Base-by-base conservation (phyloP, 2,329 filamentous ascomycete species). In the Capronia coronata region DNA sequence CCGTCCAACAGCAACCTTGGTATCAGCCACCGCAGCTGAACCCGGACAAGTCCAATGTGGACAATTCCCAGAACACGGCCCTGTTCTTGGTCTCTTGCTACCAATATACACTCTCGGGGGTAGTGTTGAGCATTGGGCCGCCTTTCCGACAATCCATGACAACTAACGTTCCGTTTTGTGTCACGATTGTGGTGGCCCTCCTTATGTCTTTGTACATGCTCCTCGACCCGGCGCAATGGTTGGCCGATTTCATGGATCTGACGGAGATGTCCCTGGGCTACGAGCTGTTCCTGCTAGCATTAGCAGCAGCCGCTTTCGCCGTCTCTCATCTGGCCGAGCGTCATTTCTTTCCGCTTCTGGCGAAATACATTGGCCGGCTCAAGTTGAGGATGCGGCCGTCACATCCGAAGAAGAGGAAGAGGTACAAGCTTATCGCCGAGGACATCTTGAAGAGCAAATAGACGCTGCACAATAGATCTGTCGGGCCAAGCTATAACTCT, bases 1-100 rank as follows among this genome's bases (percentile, higher is more conserved):
- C 78, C 6, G 90, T 97, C 3, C 82, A 84, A 56, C 69, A 76
- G 54, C 89, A 96, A 69, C 71, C 82, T 4, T 98, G 91, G 89
- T 95, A 87, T 64, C 80, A 84, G 45, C 87, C 90, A 13, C 93
- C 93, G 0, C 75, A 82, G 48, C 65, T 94, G 21, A 79, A 89
- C 62, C 79, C 78, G 21, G 78, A 94, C 23, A 84, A 93, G 63
- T 84, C 86, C 19, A 94, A 93, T 64, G 84, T 90, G 46, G 77
- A 84, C 61, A 97, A 97, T 67, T 95, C 88, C 8, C 86, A 97
- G 62, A 97, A 98, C 62, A 95, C 91, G 0, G 82, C 86, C 0
- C 72, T 98, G 1, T 98, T 98, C 71, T 71, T 97, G 23, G 75
- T 90, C 3, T 94, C 86, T 1, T 96, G 89, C 66, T 97, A 90